Evolutionary conservation across 2,329 filamentous ascomycete genomes (phyloP).

Genomic region (Thermomyces lanuginosus): DNA sequence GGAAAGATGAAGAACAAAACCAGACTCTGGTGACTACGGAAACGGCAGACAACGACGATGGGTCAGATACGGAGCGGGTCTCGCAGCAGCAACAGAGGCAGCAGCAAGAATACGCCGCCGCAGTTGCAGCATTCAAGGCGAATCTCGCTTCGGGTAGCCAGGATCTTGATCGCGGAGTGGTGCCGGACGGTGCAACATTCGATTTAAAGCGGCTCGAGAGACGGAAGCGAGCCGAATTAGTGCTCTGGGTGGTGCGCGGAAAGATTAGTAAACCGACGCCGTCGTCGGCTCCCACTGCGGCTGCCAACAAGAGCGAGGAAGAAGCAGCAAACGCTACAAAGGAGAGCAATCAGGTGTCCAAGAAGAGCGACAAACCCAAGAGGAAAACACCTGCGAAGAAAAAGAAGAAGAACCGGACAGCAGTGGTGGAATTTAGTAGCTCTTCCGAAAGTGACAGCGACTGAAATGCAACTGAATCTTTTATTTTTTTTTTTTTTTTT

Average conservation of each 20-base stretch:
- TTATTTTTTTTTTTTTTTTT: background rate
- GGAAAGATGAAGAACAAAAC: slow-evolving; percentile 27
- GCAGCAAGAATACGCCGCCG: slow-evolving; percentile 27
- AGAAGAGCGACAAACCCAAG: slow-evolving; percentile 3
- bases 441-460: slow-evolving; percentile 22
- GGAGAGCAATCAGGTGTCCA: slow-evolving; percentile 2
- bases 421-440: slow-evolving; percentile 26
- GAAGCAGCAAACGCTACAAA: background rate
- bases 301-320: slow-evolving; percentile 12
- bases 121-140: slow-evolving; percentile 34
- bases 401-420: slow-evolving; percentile 29
- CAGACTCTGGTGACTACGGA: slow-evolving; percentile 8
- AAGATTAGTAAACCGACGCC: slow-evolving; percentile 6
- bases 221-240: slow-evolving; percentile 23
- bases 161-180: slow-evolving; percentile 11
- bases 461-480: background rate
- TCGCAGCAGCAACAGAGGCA: slow-evolving; percentile 5
- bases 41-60: background rate
- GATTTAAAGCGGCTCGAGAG: slow-evolving; percentile 15
- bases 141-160: slow-evolving; percentile 12
- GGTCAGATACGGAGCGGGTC: too few species aligned
- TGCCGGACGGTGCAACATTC: slow-evolving; percentile 11
- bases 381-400: slow-evolving; percentile 11
- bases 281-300: background rate
- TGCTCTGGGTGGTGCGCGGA: slow-evolving; percentile 14